Conservation (phyloP, 768 basidiomycete genomes). For the Nevesoporus exiguus region DNA sequence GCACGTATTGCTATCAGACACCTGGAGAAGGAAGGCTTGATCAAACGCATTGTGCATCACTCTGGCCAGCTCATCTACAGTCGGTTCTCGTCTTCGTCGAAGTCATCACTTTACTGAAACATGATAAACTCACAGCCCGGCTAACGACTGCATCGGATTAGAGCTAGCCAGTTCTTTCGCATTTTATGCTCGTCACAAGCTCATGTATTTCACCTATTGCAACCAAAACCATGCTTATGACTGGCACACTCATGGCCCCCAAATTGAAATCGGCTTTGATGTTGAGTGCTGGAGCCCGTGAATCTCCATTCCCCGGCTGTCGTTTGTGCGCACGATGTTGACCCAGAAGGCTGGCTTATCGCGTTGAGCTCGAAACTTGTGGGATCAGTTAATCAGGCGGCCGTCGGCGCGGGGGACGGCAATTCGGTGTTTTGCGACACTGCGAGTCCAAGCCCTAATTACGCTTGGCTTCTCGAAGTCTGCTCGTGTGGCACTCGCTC, state of each 20-base stretch:
- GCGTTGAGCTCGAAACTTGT: not conserved
- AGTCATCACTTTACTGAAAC: constrained; percentile 2
- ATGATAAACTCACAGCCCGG: constrained; percentile 34
- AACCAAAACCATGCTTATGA: constrained; percentile 31
- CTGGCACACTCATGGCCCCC: constrained; percentile 8
- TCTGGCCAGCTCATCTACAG: constrained; percentile 94
- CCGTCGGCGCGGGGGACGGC: not conserved
- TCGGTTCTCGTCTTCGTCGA: constrained; percentile 41
- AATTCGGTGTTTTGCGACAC: constrained; percentile 3
- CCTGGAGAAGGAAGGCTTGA: constrained; percentile 89
- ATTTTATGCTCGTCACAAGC: constrained; percentile 27
- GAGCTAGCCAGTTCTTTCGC: constrained; percentile 19
- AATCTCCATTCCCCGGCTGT: not conserved
- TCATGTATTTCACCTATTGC: constrained; percentile 35
- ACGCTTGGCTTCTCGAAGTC: constrained; percentile 1
- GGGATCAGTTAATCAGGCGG: not conserved
- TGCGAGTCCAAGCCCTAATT: not conserved
- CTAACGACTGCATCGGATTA: constrained; percentile 42
- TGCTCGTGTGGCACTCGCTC: not conserved
- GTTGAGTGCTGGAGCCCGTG: not conserved
- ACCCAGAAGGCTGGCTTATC: not conserved
- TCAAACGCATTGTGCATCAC: constrained; percentile 97
- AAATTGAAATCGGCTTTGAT: not conserved
- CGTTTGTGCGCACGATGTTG: not conserved
- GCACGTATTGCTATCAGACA: constrained; percentile 89